A percentile compares a stretch with the other conserved stretches of the same genome.
Conservation (phyloP, 73 alveolate species). For the Stentor roeselii region DNA sequence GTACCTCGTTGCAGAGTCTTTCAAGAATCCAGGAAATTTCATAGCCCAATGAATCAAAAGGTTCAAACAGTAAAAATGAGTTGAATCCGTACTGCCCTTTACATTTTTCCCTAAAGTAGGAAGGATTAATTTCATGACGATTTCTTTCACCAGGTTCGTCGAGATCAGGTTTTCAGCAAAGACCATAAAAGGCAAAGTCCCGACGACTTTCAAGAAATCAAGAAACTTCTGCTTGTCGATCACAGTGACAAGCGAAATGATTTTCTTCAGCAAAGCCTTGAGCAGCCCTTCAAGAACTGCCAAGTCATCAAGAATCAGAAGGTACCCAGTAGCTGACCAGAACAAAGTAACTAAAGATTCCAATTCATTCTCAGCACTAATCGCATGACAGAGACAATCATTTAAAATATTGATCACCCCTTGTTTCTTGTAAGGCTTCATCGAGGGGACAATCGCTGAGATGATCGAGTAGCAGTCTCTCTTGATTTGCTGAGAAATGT, state of each 20-base stretch:
- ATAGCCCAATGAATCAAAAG: not conserved
- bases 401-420: not conserved
- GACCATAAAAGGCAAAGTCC: not conserved
- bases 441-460: not conserved
- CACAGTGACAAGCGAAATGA: not conserved
- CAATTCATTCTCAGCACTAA: constrained; percentile 2
- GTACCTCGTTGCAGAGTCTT: not conserved
- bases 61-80: no score
- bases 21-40: not conserved
- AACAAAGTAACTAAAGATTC: not conserved
- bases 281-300: not conserved
- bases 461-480: not conserved
- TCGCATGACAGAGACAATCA: not conserved
- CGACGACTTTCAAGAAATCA: not conserved
- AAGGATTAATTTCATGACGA: not conserved
- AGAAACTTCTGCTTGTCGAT: not conserved
- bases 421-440: not conserved
- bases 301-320: not conserved
- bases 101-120: not conserved
- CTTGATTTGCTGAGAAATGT: not conserved
- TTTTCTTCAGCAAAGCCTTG: not conserved
- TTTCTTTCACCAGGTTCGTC: not conserved
- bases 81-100: not conserved
- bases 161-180: not conserved
- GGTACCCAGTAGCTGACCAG: not conserved